Base-by-base conservation (phyloP, 768 basidiomycete genomes). In the Hysterangium stoloniferum region DNA sequence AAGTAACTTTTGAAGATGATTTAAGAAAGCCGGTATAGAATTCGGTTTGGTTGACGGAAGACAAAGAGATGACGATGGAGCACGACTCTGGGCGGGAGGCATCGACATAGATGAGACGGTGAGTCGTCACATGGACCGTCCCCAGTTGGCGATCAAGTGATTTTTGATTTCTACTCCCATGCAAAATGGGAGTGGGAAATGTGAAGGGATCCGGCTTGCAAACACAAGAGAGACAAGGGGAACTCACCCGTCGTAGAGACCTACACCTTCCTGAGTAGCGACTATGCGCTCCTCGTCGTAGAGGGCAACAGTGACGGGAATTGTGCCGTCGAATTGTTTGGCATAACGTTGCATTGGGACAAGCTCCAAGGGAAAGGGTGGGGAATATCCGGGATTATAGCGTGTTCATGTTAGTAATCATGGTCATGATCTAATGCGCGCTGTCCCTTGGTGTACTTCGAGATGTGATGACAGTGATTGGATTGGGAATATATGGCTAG, bases 161-260 rank as follows among this genome's bases (percentile, higher is more conserved):
- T 68, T 95, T 95, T 73, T 90, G 84, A 51, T 74, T 73, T 47
- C 92, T 96, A 62, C 53, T 44, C 58, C 64, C 61, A 62, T 65
- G 59, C 54, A 44, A 27, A 17, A 36, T 37, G 29, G 37, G 5
- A 52, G 40, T 31, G 32, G 36, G 37, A 29, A n/a, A 48, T 41
- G 47, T 22, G 34, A 13, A 52, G 34, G 58, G 27, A 52, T 42
- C 8, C 22, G 34, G 50, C 52, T 28, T 13, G 20, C 15, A 27
- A 20, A 19, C n/a, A n/a, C 20, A 33, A 31, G 44, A 32, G 33
- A 29, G 44, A 31, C 33, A 48, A 20, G 32, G 15, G 4, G 20
- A 33, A 68, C 83, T 55, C 64, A 94, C 93, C 90, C 91, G 57
- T 93, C 84, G 60, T 98, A 98, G 49, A 98, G 82, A 1, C 94